Percentiles rank a stretch among this genome's conserved stretches.
Conservation (phyloP, 2,329 filamentous ascomycete genomes). For the Nigrospora osmanthi region DNA sequence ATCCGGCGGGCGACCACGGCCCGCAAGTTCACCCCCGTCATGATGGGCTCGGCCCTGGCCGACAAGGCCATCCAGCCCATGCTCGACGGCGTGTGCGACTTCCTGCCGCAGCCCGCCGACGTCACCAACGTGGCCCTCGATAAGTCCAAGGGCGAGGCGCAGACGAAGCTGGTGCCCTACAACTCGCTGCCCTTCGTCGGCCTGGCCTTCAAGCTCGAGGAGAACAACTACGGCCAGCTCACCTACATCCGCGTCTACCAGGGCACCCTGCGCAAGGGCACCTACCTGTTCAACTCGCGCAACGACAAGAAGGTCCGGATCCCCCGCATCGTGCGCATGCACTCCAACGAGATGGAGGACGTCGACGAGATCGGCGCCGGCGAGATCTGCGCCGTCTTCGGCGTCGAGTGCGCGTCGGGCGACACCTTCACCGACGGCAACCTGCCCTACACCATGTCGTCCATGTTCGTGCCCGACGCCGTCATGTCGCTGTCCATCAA, state of each 20-base stretch:
- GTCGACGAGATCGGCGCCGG: conserved; percentile 86
- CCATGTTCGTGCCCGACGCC: conserved; percentile 96
- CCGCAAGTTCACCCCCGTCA: conserved; percentile 85
- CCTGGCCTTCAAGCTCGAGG: conserved; percentile 96
- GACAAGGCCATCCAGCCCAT: conserved; percentile 95
- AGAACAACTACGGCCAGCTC: conserved; percentile 96
- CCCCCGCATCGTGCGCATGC: conserved; percentile 96
- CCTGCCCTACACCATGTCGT: conserved; percentile 90
- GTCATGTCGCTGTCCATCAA: conserved; percentile 98
- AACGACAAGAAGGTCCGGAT: conserved; percentile 95
- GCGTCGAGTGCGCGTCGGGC: conserved; percentile 93
- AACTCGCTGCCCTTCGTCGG: conserved; percentile 91
- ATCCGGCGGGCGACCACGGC: conserved; percentile 86
- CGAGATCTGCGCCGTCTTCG: conserved; percentile 97
- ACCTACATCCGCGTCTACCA: conserved; percentile 99
- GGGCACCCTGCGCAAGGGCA: conserved; percentile 78
- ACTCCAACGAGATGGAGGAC: conserved; percentile 99
- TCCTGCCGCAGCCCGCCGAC: conserved; percentile 84
- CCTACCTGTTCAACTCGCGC: conserved; percentile 87
- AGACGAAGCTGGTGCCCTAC: conserved; percentile 85
- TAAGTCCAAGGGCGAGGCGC: conserved; percentile 66
- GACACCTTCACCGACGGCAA: conserved; percentile 96
- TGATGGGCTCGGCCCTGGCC: conserved; percentile 93
- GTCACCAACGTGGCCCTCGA: conserved; percentile 87
- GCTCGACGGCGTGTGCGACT: conserved; percentile 94